These are phyloP conservation scores for Protomyces arabidopsidicola DNA, from an alignment of 1,139 yeast genomes.

Conservation along the genomic window DNA sequence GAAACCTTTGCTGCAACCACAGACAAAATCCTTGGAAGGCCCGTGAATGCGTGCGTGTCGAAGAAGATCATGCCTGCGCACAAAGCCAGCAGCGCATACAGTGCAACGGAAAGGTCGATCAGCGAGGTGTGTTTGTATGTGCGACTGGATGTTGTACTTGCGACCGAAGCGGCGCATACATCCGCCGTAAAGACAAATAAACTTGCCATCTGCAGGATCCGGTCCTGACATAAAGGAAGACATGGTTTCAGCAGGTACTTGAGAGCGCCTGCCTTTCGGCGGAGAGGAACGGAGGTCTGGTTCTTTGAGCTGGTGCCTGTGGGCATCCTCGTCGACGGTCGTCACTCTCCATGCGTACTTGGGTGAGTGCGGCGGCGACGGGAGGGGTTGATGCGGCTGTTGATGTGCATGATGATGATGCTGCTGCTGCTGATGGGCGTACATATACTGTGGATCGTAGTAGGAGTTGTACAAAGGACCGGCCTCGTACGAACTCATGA, in stretches of 20 bases:
- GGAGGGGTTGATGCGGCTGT: conserved; percentile 15
- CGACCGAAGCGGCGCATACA: conserved; percentile 85
- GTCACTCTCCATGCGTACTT: conserved; percentile 25
- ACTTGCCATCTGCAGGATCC: conserved; percentile 57
- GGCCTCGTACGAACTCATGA: conserved; percentile 7
- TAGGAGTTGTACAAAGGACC: conserved; percentile 12
- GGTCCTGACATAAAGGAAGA: conserved; percentile 50
- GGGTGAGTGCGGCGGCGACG: conserved; percentile 21
- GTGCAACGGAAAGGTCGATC: conserved; percentile 80
- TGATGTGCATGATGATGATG: background rate
- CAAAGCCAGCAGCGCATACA: conserved; percentile 59
- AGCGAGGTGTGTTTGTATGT: conserved; percentile 91
- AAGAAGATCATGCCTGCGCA: conserved; percentile 85
- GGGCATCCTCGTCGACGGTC: conserved; percentile 24
- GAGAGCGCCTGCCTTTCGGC: conserved; percentile 24
- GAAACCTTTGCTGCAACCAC: conserved; percentile 91
- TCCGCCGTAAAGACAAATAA: conserved; percentile 66
- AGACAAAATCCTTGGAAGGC: conserved; percentile 60
- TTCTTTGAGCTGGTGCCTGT: conserved; percentile 5
- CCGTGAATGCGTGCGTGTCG: conserved; percentile 87
- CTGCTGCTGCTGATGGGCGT: background rate
- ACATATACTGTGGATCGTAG: conserved; percentile 21
- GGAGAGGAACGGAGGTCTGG: conserved; percentile 12
- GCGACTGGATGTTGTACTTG: conserved; percentile 91
- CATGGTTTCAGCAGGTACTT: conserved; percentile 31